Evolutionary conservation across 768 basidiomycete species (phyloP).

Genomic region (Mycena polygramma): DNA sequence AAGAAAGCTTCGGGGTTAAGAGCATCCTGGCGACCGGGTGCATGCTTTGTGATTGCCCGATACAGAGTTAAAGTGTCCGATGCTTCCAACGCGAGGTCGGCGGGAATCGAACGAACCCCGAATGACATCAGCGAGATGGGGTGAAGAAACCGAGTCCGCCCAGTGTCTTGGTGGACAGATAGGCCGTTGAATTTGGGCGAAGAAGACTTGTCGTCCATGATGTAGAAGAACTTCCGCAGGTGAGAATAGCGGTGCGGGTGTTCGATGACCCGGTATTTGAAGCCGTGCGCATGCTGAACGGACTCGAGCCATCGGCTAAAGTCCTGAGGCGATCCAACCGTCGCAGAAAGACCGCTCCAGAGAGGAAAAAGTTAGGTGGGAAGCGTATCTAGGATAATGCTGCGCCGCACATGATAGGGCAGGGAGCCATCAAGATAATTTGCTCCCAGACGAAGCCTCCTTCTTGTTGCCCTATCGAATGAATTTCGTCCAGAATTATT

Average conservation of each 20-base stretch:
- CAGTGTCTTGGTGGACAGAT: conserved; percentile 50
- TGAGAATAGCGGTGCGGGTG: conserved; percentile 82
- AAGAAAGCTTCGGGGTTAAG: conserved; percentile 38
- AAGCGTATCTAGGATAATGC: conserved; percentile 27
- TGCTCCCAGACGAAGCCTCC: conserved; percentile 83
- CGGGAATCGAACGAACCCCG: conserved; percentile 63
- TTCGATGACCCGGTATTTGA: conserved; percentile 69
- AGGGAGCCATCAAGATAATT: conserved; percentile 77
- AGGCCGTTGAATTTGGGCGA: conserved; percentile 53
- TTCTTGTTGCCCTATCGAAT: conserved; percentile 78
- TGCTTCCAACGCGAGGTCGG: conserved; percentile 75
- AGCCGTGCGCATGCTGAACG: conserved; percentile 71
- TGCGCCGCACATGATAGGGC: conserved; percentile 73
- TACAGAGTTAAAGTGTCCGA: conserved; percentile 68
- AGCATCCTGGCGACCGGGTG: conserved; percentile 34
- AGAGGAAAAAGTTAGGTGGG: neutral
- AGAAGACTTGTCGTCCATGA: conserved; percentile 39
- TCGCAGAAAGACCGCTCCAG: conserved; percentile 76
- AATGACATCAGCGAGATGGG: conserved; percentile 73
- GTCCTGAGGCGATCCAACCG: conserved; percentile 72
- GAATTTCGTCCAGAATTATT: conserved; percentile 79
- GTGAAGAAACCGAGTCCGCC: conserved; percentile 68
- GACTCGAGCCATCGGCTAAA: conserved; percentile 77
- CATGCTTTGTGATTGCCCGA: conserved; percentile 51
- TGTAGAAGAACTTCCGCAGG: conserved; percentile 76